Conservation (phyloP, 495 filamentous ascomycete species). For the Neurospora sp. region DNA sequence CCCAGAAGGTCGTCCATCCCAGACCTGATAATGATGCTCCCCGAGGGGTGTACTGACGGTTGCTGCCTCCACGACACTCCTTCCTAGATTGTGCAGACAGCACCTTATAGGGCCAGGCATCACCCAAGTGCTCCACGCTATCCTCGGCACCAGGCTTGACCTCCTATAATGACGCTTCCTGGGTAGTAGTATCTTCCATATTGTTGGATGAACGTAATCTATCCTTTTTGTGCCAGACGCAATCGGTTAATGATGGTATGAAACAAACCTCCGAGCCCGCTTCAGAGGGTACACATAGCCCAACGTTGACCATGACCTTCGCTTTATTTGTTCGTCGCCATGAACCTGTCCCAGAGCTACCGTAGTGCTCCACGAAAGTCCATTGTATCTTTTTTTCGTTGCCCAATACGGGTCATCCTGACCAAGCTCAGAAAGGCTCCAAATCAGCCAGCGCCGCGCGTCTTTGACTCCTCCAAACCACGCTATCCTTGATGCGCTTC, state of each 20-base stretch:
- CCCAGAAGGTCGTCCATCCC: background rate
- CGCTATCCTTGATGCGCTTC: constrained; percentile 11
- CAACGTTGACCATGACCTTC: background rate
- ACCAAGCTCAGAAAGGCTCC: constrained; percentile 21
- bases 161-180: background rate
- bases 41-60: background rate
- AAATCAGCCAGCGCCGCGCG: constrained; percentile 21
- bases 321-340: background rate
- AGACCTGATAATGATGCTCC: background rate
- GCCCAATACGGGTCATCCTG: background rate
- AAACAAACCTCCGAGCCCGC: background rate
- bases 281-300: background rate
- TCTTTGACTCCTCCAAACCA: constrained; percentile 20
- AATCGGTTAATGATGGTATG: background rate
- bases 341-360: background rate
- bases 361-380: background rate
- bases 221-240: background rate
- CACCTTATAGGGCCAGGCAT: background rate
- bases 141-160: background rate
- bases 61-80: background rate
- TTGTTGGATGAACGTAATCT: background rate
- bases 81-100: background rate
- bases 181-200: background rate
- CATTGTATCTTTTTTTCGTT: background rate
- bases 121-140: background rate